A percentile compares a stretch with the other conserved stretches of the same genome.
These are phyloP conservation scores for Sphenostylis stenocarpa DNA, from an alignment of 306 rosid species.

Conservation along the genomic window DNA sequence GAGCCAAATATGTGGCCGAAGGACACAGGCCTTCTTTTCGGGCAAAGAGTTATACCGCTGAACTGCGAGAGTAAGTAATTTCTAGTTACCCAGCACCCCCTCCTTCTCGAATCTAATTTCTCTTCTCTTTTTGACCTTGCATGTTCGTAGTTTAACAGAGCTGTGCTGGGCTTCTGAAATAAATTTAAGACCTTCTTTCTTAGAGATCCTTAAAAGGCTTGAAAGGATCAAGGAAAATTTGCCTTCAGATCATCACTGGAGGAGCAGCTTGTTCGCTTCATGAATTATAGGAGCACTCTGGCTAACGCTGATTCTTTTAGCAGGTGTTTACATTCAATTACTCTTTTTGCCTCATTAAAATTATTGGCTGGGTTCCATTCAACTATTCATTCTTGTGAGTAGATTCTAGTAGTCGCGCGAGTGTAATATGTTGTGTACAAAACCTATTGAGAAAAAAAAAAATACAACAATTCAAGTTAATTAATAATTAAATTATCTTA, in stretches of 20 bases:
- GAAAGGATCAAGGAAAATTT: slow-evolving; percentile 72
- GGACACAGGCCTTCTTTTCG: slow-evolving; percentile 81
- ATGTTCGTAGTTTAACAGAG: slow-evolving; percentile 61
- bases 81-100: not conserved
- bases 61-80: slow-evolving; percentile 71
- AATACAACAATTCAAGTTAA: not conserved
- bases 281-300: slow-evolving; percentile 31
- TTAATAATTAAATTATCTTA: not conserved
- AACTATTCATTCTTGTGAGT: not conserved
- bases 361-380: slow-evolving; percentile 21
- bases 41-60: slow-evolving; percentile 56
- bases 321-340: not conserved
- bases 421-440: slow-evolving; percentile 5
- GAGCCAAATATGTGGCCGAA: slow-evolving; percentile 82
- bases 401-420: not conserved
- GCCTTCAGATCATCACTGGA: slow-evolving; percentile 80
- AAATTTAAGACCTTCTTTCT: slow-evolving; percentile 77
- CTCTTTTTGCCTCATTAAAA: not conserved
- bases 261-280: slow-evolving; percentile 52
- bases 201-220: slow-evolving; percentile 80
- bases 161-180: slow-evolving; percentile 75
- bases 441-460: not conserved
- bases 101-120: no score
- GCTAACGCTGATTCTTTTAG: slow-evolving; percentile 18
- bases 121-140: not conserved